Evolutionary conservation across 2,329 filamentous ascomycete species (phyloP), one percentile per base, ranked within the genome.

Genomic region (Parafenestella ontariensis): DNA sequence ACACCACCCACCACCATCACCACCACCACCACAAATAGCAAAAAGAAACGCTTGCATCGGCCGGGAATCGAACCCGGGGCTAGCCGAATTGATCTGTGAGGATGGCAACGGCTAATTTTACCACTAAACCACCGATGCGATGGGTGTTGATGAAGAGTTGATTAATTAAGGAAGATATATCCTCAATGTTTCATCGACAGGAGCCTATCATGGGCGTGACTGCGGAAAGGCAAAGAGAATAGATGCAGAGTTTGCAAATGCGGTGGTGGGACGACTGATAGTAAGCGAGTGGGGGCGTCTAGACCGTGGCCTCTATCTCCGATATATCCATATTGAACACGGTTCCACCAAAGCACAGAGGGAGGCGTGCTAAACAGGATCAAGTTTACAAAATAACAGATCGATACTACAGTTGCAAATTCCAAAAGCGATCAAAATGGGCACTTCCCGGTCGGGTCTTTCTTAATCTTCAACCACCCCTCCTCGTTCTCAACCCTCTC

Each of bases 81-180:
- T 58, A 58, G 55, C 55, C 51, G 51, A 58, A 48, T 39, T 36
- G 46, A 36, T 18, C 20, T 24, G 36, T 33, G 20, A 40, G 23
- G 37, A 54, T 57, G 54, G 54, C 54, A 57, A 57, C 54, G 54
- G 54, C 54, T 57, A 57, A 57, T 57, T 57, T 57, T 57, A 57
- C 54, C 54, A 57, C 54, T 57, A 57, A 57, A 57, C 54, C 54
- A 57, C 54, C 50, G 46, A 57, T 57, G 54, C 54, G 28, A 26
- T 26, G 24, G 9, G 24, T 26, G n/a, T n/a, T n/a, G n/a, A n/a
- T 26, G 24, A 26, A 26, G 5, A 26, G 24, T 26, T 26, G 24
- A 26, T 26, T 26, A 5, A 26, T n/a, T n/a, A n/a, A n/a, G n/a
- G n/a, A n/a, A n/a, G n/a, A n/a, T n/a, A n/a, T n/a, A n/a, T n/a